These are phyloP conservation scores for Phytophthora lateralis DNA, from an alignment of 352 stramenopile species.

Conservation along the genomic window DNA sequence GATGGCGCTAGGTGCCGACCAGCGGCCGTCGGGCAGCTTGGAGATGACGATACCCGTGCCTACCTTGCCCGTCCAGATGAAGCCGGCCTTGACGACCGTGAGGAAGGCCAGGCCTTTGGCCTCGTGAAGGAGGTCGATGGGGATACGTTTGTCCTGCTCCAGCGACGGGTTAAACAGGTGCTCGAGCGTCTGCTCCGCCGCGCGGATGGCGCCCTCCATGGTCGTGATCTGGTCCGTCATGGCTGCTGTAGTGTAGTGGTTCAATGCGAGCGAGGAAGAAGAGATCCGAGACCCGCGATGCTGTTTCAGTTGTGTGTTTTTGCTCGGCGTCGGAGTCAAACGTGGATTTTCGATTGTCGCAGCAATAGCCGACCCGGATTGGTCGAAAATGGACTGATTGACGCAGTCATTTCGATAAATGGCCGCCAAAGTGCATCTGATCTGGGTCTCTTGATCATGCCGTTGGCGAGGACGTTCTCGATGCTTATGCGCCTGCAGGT, in stretches of 20 bases:
- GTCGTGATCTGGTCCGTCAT: slow-evolving; percentile 87
- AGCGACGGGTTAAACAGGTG: slow-evolving; percentile 91
- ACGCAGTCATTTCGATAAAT: slow-evolving; percentile 18
- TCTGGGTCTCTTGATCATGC: slow-evolving; percentile 1
- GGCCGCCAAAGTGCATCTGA: neutral
- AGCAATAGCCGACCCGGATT: slow-evolving; percentile 5
- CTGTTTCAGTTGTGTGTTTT: slow-evolving; percentile 14
- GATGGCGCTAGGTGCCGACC: slow-evolving; percentile 95
- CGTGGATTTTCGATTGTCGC: slow-evolving; percentile 29
- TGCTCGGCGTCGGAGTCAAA: slow-evolving; percentile 8
- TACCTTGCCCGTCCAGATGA: slow-evolving; percentile 87
- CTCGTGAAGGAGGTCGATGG: slow-evolving; percentile 88
- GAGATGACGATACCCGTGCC: slow-evolving; percentile 94
- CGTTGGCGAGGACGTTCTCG: neutral
- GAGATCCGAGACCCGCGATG: slow-evolving; percentile 12
- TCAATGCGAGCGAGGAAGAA: neutral
- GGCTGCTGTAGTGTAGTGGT: neutral
- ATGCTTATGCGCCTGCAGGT: neutral
- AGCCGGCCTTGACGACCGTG: slow-evolving; percentile 91
- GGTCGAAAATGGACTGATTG: slow-evolving; percentile 2
- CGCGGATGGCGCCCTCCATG: slow-evolving; percentile 91
- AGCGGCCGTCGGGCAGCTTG: slow-evolving; percentile 93
- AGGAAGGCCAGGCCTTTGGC: slow-evolving; percentile 93
- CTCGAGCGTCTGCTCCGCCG: slow-evolving; percentile 90
- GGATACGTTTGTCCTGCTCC: slow-evolving; percentile 89